phyloP scores from a whole-genome alignment of 257 asterid genomes.

The Cinchona pubescens region DNA sequence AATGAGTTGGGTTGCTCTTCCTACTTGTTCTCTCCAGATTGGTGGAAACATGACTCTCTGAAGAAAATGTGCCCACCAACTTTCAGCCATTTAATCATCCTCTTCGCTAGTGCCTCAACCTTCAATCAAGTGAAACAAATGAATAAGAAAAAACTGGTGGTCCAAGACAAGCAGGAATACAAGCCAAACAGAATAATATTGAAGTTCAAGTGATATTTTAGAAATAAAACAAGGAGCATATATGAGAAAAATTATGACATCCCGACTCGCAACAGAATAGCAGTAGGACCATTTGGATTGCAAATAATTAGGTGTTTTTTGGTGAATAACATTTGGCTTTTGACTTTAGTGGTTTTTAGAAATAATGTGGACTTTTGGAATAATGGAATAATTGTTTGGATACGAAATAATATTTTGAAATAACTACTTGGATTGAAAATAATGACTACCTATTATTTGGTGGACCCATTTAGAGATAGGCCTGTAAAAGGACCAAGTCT shows the following conservation, averaged over 20 bases:
- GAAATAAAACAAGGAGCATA: not conserved
- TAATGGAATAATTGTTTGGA: no score
- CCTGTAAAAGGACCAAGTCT: no score
- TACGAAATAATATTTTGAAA: no score
- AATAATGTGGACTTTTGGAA: no score
- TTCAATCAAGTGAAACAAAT: constrained; percentile 26
- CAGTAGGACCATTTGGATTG: no score
- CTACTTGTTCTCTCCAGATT: constrained; percentile 92
- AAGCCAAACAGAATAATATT: no score
- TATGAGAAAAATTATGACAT: not conserved
- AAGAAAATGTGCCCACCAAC: constrained; percentile 92
- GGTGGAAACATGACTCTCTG: constrained; percentile 97
- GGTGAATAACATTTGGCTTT: no score
- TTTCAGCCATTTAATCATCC: constrained; percentile 85
- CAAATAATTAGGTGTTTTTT: no score
- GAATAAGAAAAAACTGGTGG: not conserved
- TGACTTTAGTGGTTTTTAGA: no score
- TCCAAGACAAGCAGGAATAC: not conserved
- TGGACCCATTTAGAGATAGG: no score
- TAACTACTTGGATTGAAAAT: no score
- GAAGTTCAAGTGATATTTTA: not conserved
- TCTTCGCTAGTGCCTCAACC: constrained; percentile 69
- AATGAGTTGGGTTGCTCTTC: constrained; percentile 84
- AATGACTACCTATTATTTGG: no score
- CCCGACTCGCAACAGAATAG: not conserved